A percentile compares a stretch with the other conserved stretches of the same genome.
Conservation (phyloP, 2,329 filamentous ascomycete genomes). For the Cadophora luteo-olivacea region DNA sequence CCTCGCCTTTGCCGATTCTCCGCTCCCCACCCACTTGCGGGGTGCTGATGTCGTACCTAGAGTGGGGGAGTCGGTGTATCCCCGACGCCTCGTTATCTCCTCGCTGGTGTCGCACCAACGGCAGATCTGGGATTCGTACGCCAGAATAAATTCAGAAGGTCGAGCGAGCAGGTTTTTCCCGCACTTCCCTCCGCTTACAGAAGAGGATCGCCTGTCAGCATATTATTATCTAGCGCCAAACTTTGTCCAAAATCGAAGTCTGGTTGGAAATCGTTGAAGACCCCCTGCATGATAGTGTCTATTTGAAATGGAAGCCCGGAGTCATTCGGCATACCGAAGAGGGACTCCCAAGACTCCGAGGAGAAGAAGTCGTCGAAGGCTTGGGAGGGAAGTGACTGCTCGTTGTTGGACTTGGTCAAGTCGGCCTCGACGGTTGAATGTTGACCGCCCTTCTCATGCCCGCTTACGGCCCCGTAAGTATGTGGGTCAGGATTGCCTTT, state of each 20-base stretch:
- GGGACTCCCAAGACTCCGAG: slow-evolving; percentile 21
- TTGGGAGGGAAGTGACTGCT: neutral
- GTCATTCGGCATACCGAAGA: slow-evolving; percentile 17
- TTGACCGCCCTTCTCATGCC: neutral
- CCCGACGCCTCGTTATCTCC: neutral
- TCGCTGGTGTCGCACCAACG: too few species aligned
- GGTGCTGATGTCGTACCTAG: neutral
- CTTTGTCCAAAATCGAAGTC: slow-evolving; percentile 23
- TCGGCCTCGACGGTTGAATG: neutral
- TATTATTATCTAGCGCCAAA: slow-evolving; percentile 19
- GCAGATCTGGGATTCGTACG: neutral
- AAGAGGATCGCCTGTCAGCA: neutral
- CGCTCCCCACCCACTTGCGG: neutral
- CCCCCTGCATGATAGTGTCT: slow-evolving; percentile 26
- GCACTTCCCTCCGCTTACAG: neutral
- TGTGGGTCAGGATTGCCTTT: neutral
- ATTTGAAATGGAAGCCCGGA: slow-evolving; percentile 16
- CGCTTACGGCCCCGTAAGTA: neutral
- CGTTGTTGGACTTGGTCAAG: neutral
- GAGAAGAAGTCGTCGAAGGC: slow-evolving; percentile 20
- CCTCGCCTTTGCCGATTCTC: neutral
- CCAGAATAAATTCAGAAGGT: neutral
- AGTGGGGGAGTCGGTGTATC: neutral
- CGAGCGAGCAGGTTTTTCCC: neutral
- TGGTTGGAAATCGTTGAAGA: slow-evolving; percentile 26